Evolutionary conservation across 768 basidiomycete species (phyloP).

Genomic region (Dioszegia hungarica): DNA sequence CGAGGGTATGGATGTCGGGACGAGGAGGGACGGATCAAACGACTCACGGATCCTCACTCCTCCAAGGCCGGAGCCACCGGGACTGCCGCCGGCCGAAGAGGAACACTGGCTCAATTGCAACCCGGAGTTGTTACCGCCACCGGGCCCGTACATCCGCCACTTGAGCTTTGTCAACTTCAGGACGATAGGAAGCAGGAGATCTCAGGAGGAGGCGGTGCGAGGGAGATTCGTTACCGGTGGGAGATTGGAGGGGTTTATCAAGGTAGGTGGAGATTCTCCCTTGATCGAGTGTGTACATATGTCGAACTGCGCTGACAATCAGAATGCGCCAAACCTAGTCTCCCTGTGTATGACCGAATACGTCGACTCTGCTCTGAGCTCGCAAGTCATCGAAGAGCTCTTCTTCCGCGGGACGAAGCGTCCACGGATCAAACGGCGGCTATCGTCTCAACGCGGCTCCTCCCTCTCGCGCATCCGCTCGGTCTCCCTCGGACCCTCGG

Average conservation of each 20-base stretch:
- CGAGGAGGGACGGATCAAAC: background rate
- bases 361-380: slow-evolving; percentile 82
- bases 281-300: background rate
- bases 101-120: slow-evolving; percentile 18
- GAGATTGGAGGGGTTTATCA: slow-evolving; percentile 56
- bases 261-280: slow-evolving; percentile 27
- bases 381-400: slow-evolving; percentile 79
- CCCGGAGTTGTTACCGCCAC: slow-evolving; percentile 54
- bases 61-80: slow-evolving; percentile 1
- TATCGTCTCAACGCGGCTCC: slow-evolving; percentile 11
- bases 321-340: slow-evolving; percentile 84
- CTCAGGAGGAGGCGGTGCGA: slow-evolving; percentile 79
- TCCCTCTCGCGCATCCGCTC: slow-evolving; percentile 28
- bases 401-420: slow-evolving; percentile 67
- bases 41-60: slow-evolving; percentile 1
- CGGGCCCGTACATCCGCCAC: slow-evolving; percentile 68
- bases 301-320: slow-evolving; percentile 8
- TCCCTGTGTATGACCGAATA: slow-evolving; percentile 97
- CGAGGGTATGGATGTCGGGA: background rate
- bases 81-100: slow-evolving; percentile 8
- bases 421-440: slow-evolving; percentile 24
- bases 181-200: slow-evolving; percentile 91
- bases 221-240: slow-evolving; percentile 91
- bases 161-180: slow-evolving; percentile 96
- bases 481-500: slow-evolving; percentile 19